Conservation (phyloP, 2,329 filamentous ascomycete genomes). For the Lasiodiplodia hormozganensis region DNA sequence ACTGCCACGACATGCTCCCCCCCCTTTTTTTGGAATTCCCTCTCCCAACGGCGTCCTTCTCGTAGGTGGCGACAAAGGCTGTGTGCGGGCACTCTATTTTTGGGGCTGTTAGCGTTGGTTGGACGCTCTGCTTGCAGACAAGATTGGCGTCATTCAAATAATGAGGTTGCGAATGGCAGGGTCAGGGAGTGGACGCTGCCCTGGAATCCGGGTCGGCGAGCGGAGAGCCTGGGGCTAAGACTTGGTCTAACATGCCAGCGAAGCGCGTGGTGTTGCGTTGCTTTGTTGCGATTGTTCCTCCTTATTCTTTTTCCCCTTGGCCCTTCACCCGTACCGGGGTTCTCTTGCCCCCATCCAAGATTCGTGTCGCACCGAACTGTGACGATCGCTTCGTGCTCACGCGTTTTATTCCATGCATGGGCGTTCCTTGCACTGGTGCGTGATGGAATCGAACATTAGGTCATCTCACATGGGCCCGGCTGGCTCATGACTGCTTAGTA, state of each 20-base stretch:
- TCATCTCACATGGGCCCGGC: not conserved
- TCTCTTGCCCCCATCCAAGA: not conserved
- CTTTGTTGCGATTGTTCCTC: constrained; percentile 6
- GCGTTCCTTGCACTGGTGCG: not conserved
- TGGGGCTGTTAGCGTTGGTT: not conserved
- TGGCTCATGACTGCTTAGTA: not conserved
- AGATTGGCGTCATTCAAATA: constrained; percentile 10
- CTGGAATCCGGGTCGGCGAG: constrained; percentile 8
- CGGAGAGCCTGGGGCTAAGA: not conserved
- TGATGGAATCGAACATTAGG: not conserved
- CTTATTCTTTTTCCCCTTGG: not conserved
- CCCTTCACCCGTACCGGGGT: not conserved
- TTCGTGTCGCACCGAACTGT: not conserved
- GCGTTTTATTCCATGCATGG: not conserved
- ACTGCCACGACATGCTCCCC: constrained; percentile 15
- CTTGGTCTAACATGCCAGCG: not conserved
- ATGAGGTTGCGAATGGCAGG: constrained; percentile 1
- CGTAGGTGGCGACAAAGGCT: constrained; percentile 4
- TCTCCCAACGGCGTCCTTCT: not conserved
- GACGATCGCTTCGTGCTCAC: not conserved
- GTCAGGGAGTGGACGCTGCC: not conserved
- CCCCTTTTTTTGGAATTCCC: constrained; percentile 14
- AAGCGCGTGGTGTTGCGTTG: constrained; percentile 10
- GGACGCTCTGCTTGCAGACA: not conserved
- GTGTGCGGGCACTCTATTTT: constrained; percentile 8